Base-by-base conservation (phyloP, 805 yeast genomes). In the Lipomyces sp. region DNA sequence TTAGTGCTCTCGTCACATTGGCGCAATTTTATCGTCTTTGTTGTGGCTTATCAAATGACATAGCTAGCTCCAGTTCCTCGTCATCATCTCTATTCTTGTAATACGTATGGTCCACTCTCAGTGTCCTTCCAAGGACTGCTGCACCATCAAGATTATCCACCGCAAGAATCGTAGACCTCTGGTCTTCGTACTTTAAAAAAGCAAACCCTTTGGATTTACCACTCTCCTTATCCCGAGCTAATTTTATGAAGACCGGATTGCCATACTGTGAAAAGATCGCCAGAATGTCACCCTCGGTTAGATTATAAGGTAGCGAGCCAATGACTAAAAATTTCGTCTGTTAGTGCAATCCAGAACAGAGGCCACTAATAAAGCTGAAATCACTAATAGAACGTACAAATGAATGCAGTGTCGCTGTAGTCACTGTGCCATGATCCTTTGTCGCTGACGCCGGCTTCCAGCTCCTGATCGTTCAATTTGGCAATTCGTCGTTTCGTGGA, bases 341-440 rank as follows among this genome's bases (percentile, higher is more conserved):
- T 29, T 37, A 53, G 35, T 37, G 11, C 32, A 59, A 13, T 30
- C 24, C 2, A 30, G 8, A 34, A 29, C 29, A 24, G 51, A 57
- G 1, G 39, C 4, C 39, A 50, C 4, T 33, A 50, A 34, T 6
- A 30, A 3, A 11, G 11, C 32, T 35, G 57, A 53, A 13, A 0
- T 42, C 18, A 3, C 0, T n/a, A 24, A 24, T 24, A 42, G 48
- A 42, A 42, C 79, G 55, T 64, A 75, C 81, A 90, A 0, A 93
- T 81, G 74, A 87, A 92, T 0, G 94, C 87, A 0, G 94, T 84
- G 69, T 92, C 93, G 32, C 79, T 79, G 74, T 87, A 92, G 71
- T 93, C 97, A 66, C 86, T 82, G 75, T 94, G 98, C 98, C 98
- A 94, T 4, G 97, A 92, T 0, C 89, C 90, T 3, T 80, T 77